These are phyloP conservation scores for Penicillium decumbens DNA, from an alignment of 2,329 filamentous ascomycete species.

Conservation along the genomic window DNA sequence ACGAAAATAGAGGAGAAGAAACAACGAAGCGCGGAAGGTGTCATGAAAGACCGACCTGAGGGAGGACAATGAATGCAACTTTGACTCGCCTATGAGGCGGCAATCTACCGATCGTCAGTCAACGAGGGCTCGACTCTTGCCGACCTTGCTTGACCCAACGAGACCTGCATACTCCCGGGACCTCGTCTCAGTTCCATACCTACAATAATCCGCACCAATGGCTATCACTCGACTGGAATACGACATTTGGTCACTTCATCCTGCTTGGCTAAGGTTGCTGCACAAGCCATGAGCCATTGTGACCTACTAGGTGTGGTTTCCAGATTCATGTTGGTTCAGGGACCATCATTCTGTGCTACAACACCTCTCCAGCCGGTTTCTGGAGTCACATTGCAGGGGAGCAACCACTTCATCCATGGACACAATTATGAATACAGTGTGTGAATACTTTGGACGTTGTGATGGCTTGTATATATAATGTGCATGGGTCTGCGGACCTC, in stretches of 20 bases:
- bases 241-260: not conserved
- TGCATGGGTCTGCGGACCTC: too few relatives aligned
- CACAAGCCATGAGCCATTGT: not conserved
- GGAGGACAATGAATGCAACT: slow-evolving; percentile 11
- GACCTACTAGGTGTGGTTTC: not conserved
- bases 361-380: not conserved
- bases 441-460: not conserved
- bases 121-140: not conserved
- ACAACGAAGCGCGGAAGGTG: slow-evolving; percentile 32
- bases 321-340: not conserved
- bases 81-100: not conserved
- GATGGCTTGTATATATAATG: not conserved
- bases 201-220: not conserved
- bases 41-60: slow-evolving; percentile 24
- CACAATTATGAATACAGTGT: not conserved
- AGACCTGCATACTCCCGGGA: not conserved
- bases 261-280: not conserved
- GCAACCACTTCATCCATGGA: not conserved
- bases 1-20: slow-evolving; percentile 40
- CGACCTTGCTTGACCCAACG: not conserved
- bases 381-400: not conserved
- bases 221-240: not conserved
- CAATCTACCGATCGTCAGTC: not conserved
- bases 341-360: not conserved
- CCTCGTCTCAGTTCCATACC: not conserved